phyloP scores from a whole-genome alignment of 495 filamentous ascomycete genomes.

The Neurospora tetraspora region DNA sequence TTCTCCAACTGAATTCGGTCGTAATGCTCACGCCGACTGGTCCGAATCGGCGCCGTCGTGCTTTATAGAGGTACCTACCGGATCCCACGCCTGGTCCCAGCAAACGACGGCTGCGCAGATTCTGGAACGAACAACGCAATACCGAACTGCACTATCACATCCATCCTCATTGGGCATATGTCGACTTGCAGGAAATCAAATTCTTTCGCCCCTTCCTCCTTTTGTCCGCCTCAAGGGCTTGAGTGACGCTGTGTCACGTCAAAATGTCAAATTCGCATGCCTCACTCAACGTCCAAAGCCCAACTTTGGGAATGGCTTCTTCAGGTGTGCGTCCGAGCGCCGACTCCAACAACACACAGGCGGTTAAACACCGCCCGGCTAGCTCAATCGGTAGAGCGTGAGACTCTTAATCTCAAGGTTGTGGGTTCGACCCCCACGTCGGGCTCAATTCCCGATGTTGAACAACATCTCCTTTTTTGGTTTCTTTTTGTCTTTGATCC shows the following conservation, averaged over 20 bases:
- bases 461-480: not conserved
- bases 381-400: conserved; percentile 69
- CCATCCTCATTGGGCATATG: not conserved
- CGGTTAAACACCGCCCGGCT: conserved; percentile 23
- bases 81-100: too few species aligned
- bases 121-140: not conserved
- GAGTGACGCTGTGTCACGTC: not conserved
- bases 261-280: not conserved
- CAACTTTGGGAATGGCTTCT: not conserved
- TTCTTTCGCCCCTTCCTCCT: too few species aligned
- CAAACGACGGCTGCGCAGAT: not conserved
- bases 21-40: too few species aligned
- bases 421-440: not conserved
- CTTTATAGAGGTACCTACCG: too few species aligned
- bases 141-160: not conserved
- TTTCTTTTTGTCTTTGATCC: not conserved
- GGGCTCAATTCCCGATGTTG: conserved; percentile 8
- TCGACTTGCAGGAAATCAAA: not conserved
- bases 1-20: not conserved
- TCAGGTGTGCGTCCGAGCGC: not conserved
- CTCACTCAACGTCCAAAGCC: not conserved
- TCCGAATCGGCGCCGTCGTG: too few species aligned
- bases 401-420: conserved; percentile 61
- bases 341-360: not conserved
- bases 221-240: not conserved